Base-by-base conservation (phyloP, 179 eudicot genomes). In the Nepenthes alata region DNA sequence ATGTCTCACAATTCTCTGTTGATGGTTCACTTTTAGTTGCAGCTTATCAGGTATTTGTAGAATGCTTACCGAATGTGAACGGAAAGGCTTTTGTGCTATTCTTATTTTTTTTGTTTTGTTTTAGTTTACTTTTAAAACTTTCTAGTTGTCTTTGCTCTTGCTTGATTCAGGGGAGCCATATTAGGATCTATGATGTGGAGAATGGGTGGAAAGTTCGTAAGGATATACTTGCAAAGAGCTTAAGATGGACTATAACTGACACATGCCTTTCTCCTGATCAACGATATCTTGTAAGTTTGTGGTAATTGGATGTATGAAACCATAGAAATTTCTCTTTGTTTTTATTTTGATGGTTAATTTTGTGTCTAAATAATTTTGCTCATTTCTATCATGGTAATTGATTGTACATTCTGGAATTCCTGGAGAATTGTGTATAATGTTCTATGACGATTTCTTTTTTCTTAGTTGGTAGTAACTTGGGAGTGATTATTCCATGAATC, bases 241-340 rank as follows among this genome's bases (percentile, higher is more conserved):
- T 89, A 80, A 82, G 79, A 47, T 89, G 96, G 96, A 89, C 96
- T 35, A 84, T 89, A 35, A 89, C 94, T 39, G 96, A 89, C 67
- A 81, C 94, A 37, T 82, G 83, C 59, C 88, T 89, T 72, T 89
- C 96, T 47, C 96, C 94, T 0, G 88, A 89, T 78, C 85, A 79
- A 48, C 84, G 72, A 53, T 65, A 71, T 61, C 94, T 89, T 73
- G 96, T 88, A 77, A 88, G 90, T 77, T 56, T 53, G 59, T 73
- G 15, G 51, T 39, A 11, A 6, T 35, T 47, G n/a, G 45, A 11
- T 36, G 10, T 12, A 1, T 34, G 44, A 25, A 25, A 0, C 4
- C 5, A 2, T 12, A 8, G 60, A 48, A 59, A 5, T 16, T 39
- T 58, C 10, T 16, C 5, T 12, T 59, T 5, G 13, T 59, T 57